phyloP scores from a whole-genome alignment of 1,139 yeast species.

The Suhomyces wounanorum region DNA sequence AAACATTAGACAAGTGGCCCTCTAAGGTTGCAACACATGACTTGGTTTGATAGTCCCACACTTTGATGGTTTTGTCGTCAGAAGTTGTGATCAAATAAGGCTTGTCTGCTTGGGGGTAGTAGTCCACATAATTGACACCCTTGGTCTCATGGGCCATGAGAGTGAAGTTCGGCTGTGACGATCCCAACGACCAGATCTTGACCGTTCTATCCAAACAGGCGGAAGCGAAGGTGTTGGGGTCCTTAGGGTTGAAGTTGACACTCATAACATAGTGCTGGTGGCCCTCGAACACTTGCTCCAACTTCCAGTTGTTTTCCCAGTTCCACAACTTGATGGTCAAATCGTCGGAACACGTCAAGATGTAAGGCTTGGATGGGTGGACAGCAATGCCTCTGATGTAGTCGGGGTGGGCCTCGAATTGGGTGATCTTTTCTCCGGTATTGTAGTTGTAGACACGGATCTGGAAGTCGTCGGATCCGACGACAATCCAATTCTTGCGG shows the following conservation, averaged over 20 bases:
- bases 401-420: conserved; percentile 98
- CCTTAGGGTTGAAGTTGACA: conserved; percentile 94
- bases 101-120: conserved; percentile 95
- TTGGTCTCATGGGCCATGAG: conserved; percentile 87
- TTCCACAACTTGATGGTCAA: conserved; percentile 92
- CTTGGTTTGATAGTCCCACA: conserved; percentile 98
- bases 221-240: conserved; percentile 95
- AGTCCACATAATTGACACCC: conserved; percentile 95
- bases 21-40: conserved; percentile 91
- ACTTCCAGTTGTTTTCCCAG: conserved; percentile 92
- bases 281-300: conserved; percentile 90
- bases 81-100: conserved; percentile 92
- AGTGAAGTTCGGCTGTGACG: conserved; percentile 88
- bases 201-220: conserved; percentile 96
- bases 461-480: conserved; percentile 95
- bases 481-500: conserved; percentile 95
- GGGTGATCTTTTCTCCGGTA: conserved; percentile 91
- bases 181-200: conserved; percentile 94
- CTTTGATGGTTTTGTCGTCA: conserved; percentile 86
- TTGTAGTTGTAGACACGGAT: conserved; percentile 91
- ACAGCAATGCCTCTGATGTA: conserved; percentile 91
- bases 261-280: conserved; percentile 96
- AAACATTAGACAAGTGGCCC: conserved; percentile 92
- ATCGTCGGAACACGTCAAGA: conserved; percentile 90
- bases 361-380: conserved; percentile 89